A percentile compares a stretch with the other conserved stretches of the same genome.
These are phyloP conservation scores for Lasiosphaeria ovina DNA, from an alignment of 495 filamentous ascomycete genomes.

Conservation along the genomic window DNA sequence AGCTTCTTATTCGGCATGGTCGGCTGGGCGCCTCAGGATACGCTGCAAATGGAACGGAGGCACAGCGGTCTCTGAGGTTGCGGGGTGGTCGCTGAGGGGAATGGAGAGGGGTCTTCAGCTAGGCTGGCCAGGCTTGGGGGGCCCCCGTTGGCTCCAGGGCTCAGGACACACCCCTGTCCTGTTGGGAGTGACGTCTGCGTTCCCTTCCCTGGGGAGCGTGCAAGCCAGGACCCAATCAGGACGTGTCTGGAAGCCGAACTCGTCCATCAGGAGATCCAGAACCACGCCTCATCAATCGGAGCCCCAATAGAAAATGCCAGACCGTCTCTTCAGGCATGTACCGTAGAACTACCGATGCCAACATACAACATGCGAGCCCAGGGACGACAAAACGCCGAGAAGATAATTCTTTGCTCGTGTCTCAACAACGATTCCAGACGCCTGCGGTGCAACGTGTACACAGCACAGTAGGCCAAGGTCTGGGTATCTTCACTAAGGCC, in stretches of 20 bases:
- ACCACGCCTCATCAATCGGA: constrained; percentile 12
- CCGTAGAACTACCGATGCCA: constrained; percentile 7
- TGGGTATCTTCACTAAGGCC: too few relatives aligned
- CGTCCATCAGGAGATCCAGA: constrained; percentile 14
- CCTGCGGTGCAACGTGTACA: too few relatives aligned
- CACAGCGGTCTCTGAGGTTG: neutral
- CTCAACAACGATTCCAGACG: too few relatives aligned
- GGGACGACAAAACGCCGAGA: neutral
- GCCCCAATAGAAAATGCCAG: constrained; percentile 2
- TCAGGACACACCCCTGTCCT: neutral
- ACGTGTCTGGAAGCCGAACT: constrained; percentile 9
- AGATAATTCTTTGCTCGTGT: neutral
- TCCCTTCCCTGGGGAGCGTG: constrained; percentile 9
- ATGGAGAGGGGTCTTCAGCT: neutral
- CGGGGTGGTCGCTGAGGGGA: neutral
- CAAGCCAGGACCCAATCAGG: constrained; percentile 15
- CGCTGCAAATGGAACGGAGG: neutral
- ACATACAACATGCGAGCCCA: constrained; percentile 11
- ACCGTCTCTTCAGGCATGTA: neutral
- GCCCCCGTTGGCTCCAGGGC: constrained; percentile 20
- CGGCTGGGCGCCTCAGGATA: neutral
- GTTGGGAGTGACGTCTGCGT: constrained; percentile 23
- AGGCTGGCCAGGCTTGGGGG: constrained; percentile 15
- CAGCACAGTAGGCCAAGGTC: too few relatives aligned
- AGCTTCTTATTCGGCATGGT: neutral